These are phyloP conservation scores for Annulohypoxylon truncatum DNA, from an alignment of 2,329 filamentous ascomycete species.

Conservation along the genomic window DNA sequence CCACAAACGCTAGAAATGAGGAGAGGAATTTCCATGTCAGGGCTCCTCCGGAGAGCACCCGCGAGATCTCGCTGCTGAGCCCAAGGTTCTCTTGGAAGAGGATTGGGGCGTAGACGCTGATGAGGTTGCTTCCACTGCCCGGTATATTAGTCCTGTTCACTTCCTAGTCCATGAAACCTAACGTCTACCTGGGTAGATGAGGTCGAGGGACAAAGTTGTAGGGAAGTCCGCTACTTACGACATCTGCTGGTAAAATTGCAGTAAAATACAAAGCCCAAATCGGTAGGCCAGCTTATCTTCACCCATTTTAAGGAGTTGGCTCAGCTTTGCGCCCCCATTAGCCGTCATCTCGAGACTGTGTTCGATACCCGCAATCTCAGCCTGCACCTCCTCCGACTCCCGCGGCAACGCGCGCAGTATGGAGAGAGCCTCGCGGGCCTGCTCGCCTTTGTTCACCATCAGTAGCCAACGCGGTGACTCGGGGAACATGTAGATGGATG, in stretches of 20 bases:
- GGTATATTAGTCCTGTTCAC: conserved; percentile 15
- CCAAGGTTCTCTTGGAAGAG: conserved; percentile 57
- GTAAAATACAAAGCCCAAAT: conserved; percentile 60
- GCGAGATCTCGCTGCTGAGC: conserved; percentile 52
- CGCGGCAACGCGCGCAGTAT: conserved; percentile 39
- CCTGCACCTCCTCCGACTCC: conserved; percentile 44
- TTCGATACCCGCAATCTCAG: conserved; percentile 61
- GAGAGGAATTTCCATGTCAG: conserved; percentile 65
- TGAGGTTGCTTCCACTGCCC: conserved; percentile 58
- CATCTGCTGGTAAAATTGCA: conserved; percentile 65
- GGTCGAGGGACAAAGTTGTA: background rate
- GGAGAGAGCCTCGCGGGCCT: conserved; percentile 51
- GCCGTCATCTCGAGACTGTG: conserved; percentile 59
- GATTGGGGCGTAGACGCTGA: conserved; percentile 59
- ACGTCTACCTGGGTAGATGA: too few relatives aligned
- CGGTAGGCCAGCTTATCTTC: conserved; percentile 63
- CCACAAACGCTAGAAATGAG: conserved; percentile 60
- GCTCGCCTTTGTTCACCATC: conserved; percentile 46
- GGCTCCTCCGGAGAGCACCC: conserved; percentile 60
- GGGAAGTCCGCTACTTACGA: conserved; percentile 40
- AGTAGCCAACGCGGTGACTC: conserved; percentile 54
- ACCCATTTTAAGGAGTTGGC: conserved; percentile 61
- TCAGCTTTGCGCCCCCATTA: conserved; percentile 52
- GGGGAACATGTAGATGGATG: conserved; percentile 50
- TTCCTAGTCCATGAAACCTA: background rate